phyloP scores from a whole-genome alignment of 441 rosid genomes.

The Erodium moschatum region DNA sequence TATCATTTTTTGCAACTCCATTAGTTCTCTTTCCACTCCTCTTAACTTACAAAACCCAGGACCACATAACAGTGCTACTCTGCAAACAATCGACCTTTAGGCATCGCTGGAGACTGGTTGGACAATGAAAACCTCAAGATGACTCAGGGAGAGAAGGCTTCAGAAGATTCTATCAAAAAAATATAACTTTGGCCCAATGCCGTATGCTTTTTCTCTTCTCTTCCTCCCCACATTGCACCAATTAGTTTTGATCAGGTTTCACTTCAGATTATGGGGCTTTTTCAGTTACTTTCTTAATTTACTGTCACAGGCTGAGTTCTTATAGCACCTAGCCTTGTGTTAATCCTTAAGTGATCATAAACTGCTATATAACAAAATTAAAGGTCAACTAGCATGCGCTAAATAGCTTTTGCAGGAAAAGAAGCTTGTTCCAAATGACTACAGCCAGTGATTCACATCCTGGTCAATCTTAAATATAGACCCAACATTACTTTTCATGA shows the following conservation, averaged over 20 bases:
- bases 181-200: background rate
- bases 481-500: background rate
- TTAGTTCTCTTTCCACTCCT: no score
- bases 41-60: no score
- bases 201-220: background rate
- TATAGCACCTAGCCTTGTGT: background rate
- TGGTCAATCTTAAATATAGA: background rate
- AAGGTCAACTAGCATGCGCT: background rate
- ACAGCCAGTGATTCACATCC: background rate
- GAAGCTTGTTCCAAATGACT: background rate
- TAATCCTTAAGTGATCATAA: background rate
- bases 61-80: no score
- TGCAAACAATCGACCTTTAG: no score
- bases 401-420: background rate
- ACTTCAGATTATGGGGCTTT: background rate
- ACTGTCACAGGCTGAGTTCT: background rate
- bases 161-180: no score
- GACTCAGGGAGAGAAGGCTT: no score
- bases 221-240: background rate
- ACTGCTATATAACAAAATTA: background rate
- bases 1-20: no score
- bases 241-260: background rate
- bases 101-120: no score
- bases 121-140: no score
- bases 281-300: background rate